phyloP scores from a whole-genome alignment of 805 yeast genomes.

The Groenewaldozyma tartarivorans region DNA sequence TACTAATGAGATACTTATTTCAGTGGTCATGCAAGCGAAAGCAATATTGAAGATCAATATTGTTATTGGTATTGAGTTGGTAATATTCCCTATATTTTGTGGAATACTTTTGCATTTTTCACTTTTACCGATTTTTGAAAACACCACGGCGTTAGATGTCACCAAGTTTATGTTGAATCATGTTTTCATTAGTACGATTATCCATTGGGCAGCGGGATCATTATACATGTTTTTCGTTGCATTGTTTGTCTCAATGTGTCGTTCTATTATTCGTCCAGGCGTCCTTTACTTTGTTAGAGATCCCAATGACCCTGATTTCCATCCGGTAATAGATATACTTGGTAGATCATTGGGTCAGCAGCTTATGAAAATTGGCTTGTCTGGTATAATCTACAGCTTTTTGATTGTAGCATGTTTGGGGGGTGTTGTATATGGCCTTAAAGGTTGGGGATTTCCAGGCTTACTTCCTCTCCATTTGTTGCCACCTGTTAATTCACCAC shows the following conservation, averaged over 20 bases:
- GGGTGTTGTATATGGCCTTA: constrained; percentile 41
- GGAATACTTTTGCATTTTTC: constrained; percentile 71
- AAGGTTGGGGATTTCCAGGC: constrained; percentile 20
- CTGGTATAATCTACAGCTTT: constrained; percentile 49
- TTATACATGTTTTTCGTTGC: constrained; percentile 83
- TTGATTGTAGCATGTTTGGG: constrained; percentile 75
- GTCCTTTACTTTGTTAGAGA: constrained; percentile 85
- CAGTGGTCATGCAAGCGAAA: constrained; percentile 17
- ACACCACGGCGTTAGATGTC: constrained; percentile 5
- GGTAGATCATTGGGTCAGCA: constrained; percentile 68
- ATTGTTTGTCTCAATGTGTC: constrained; percentile 71
- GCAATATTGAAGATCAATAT: constrained; percentile 65
- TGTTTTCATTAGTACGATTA: constrained; percentile 20
- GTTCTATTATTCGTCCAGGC: constrained; percentile 76
- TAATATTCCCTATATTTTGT: constrained; percentile 80
- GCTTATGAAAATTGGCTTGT: constrained; percentile 57
- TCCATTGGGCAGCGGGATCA: constrained; percentile 69
- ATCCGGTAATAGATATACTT: constrained; percentile 78
- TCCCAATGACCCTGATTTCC: constrained; percentile 87
- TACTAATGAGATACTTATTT: constrained; percentile 8
- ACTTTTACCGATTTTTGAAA: constrained; percentile 44
- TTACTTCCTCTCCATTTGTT: constrained; percentile 18
- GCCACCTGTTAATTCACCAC: constrained; percentile 1
- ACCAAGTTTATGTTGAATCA: constrained; percentile 6
- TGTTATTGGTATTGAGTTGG: constrained; percentile 67